Evolutionary conservation across 1,284 basidiomycete genomes (phyloP), one percentile per base, ranked within the genome.

Genomic region (Meira miltonrushii): DNA sequence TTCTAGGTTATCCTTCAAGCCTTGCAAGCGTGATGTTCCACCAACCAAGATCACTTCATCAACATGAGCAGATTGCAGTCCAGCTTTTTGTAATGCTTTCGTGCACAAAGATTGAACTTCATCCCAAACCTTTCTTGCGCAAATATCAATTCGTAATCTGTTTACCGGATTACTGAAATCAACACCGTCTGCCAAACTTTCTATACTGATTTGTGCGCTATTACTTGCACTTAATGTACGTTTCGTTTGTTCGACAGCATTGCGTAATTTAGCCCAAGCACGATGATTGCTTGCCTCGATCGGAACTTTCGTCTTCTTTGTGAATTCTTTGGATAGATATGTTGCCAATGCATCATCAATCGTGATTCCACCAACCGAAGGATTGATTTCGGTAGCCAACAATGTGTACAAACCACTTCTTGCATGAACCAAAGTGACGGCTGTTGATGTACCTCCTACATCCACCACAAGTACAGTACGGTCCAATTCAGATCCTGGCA

Each of bases 271-370:
- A 53, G 92, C 90, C 78, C 92, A 89, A 3, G 94, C 92, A 21
- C 95, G 89, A 75, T 86, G 85, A 60, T 79, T 75, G 28, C 66
- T 41, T 13, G 72, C 72, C 54, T 65, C 71, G 41, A 96, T 82
- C 0, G 87, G 81, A 23, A 85, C 84, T 80, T 93, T 93, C 41
- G 88, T 92, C 83, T 97, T 98, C 80, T 97, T 97, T 57, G 90
- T 90, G 79, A 98, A 98, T 74, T 98, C 94, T 78, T 93, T 89
- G 57, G 90, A 87, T 79, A 98, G 96, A 83, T 89, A 90, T 62
- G 88, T 86, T 81, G 96, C 86, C 46, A 97, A 84, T 68, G 87
- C 85, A 58, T 86, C 84, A 80, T 93, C 92, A 71, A 92, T 86
- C 57, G 85, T 82, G 65, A 86, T 83, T 0, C 85, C 86, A 62